Percentiles rank a stretch among this genome's conserved stretches.
Evolutionary conservation across 345 rosid species (phyloP).

Genomic region (Trapa incisa): DNA sequence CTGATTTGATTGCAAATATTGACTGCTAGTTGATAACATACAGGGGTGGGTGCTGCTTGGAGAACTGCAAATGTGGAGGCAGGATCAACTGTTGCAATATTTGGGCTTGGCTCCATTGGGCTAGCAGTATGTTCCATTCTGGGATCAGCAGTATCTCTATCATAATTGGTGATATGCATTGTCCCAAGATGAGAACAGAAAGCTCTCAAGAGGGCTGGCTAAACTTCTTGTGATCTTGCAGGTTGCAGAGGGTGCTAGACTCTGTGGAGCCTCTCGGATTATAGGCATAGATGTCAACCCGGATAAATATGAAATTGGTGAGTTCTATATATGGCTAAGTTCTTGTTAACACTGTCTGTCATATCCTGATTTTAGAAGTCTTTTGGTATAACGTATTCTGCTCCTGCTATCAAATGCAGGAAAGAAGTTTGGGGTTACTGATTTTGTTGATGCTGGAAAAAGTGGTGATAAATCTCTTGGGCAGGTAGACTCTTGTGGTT

Average conservation of each 20-base stretch:
- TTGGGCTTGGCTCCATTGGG: slow-evolving; percentile 84
- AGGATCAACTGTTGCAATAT: slow-evolving; percentile 76
- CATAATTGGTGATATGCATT: not conserved
- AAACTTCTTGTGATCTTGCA: slow-evolving; percentile 5
- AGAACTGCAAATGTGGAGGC: slow-evolving; percentile 65
- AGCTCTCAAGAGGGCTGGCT: not conserved
- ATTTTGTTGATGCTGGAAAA: slow-evolving; percentile 46
- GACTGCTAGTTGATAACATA: slow-evolving; percentile 3
- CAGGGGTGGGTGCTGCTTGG: slow-evolving; percentile 89
- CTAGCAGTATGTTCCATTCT: slow-evolving; percentile 45
- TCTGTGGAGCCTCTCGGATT: slow-evolving; percentile 66
- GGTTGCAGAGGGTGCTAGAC: slow-evolving; percentile 84
- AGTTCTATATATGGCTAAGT: not conserved
- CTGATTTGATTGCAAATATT: not conserved
- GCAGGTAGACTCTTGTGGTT: slow-evolving; percentile 27
- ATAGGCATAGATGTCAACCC: slow-evolving; percentile 67
- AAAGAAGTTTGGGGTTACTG: slow-evolving; percentile 60
- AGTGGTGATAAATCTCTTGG: slow-evolving; percentile 36
- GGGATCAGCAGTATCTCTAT: not conserved
- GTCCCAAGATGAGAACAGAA: not conserved
- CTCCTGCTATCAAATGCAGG: slow-evolving; percentile 21
- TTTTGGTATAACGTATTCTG: not conserved
- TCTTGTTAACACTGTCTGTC: not conserved
- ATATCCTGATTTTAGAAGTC: not conserved
- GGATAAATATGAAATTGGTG: slow-evolving; percentile 57